phyloP scores from a whole-genome alignment of 768 basidiomycete genomes.

The Chlorophyllum brunneum region DNA sequence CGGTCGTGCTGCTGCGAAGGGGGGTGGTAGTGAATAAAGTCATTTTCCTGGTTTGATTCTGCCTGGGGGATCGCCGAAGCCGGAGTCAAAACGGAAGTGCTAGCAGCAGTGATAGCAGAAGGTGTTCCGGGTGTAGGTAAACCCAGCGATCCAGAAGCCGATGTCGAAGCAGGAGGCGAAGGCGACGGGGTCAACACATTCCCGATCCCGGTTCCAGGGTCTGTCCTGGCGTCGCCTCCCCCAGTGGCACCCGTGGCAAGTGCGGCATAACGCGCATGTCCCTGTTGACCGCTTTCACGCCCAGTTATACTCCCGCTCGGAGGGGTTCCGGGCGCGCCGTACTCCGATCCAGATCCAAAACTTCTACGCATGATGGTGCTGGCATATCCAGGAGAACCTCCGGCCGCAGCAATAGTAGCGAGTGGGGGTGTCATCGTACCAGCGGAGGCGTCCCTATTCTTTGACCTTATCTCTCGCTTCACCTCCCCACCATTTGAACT shows the following conservation, averaged over 20 bases:
- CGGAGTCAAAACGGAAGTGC: not conserved
- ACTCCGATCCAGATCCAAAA: conserved; percentile 9
- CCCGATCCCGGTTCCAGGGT: conserved; percentile 4
- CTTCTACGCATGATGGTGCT: conserved; percentile 7
- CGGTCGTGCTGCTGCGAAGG: conserved; percentile 3
- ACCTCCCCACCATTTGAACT: conserved; percentile 13
- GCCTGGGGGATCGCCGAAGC: conserved; percentile 2
- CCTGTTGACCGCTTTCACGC: conserved; percentile 4
- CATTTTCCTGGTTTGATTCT: conserved; percentile 1
- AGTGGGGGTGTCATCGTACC: conserved; percentile 8
- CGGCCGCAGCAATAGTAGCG: conserved; percentile 9
- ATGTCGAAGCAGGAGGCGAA: conserved; percentile 50
- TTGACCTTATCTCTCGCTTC: conserved; percentile 31
- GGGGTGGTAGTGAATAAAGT: conserved; percentile 11
- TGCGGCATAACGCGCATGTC: conserved; percentile 5
- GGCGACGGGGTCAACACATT: conserved; percentile 49
- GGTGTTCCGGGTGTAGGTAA: conserved; percentile 2
- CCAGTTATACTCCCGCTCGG: conserved; percentile 4
- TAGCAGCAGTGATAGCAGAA: not conserved
- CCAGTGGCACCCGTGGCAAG: conserved; percentile 7
- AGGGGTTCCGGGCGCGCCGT: conserved; percentile 1
- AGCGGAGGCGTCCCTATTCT: not conserved
- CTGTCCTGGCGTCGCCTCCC: no score
- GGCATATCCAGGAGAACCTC: conserved; percentile 10
- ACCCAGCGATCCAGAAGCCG: conserved; percentile 12